phyloP scores from a whole-genome alignment of 345 rosid species.

The Dimocarpus longan region DNA sequence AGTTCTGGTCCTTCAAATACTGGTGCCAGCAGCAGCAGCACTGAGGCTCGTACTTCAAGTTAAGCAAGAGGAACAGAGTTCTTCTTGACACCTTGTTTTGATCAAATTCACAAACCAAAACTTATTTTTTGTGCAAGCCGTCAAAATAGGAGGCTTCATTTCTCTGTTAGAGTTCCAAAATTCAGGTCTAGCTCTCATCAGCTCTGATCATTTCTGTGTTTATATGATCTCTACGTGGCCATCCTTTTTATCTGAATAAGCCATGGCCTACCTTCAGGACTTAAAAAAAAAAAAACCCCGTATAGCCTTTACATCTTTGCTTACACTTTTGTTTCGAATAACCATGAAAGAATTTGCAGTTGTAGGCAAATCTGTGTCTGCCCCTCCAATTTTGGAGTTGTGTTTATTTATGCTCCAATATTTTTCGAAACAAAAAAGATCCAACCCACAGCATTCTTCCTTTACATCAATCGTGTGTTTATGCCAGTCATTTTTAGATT shows the following conservation, averaged over 20 bases:
- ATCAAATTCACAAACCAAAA: constrained; percentile 42
- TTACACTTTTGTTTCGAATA: constrained; percentile 39
- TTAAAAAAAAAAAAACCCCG: constrained; percentile 40
- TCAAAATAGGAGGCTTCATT: constrained; percentile 44
- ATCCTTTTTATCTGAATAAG: constrained; percentile 40
- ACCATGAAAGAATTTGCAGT: constrained; percentile 38
- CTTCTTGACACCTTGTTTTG: constrained; percentile 25
- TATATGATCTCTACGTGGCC: constrained; percentile 40
- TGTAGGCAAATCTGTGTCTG: constrained; percentile 29
- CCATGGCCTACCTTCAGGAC: constrained; percentile 35
- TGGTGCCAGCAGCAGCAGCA: constrained; percentile 24
- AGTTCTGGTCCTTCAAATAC: constrained; percentile 47
- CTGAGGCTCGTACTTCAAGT: constrained; percentile 31
- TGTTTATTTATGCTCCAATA: constrained; percentile 37
- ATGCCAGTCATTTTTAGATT: constrained; percentile 25
- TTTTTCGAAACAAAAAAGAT: constrained; percentile 27
- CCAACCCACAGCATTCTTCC: constrained; percentile 27
- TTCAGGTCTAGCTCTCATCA: constrained; percentile 45
- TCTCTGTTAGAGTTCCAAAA: constrained; percentile 35
- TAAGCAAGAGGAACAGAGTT: constrained; percentile 27
- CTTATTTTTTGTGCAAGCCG: constrained; percentile 31
- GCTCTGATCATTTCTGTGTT: constrained; percentile 32
- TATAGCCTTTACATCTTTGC: constrained; percentile 34
- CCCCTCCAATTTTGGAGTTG: constrained; percentile 31
- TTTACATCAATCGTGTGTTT: constrained; percentile 29